phyloP scores from a whole-genome alignment of 129 eudicot genomes.

The Smallanthus sonchifolius region DNA sequence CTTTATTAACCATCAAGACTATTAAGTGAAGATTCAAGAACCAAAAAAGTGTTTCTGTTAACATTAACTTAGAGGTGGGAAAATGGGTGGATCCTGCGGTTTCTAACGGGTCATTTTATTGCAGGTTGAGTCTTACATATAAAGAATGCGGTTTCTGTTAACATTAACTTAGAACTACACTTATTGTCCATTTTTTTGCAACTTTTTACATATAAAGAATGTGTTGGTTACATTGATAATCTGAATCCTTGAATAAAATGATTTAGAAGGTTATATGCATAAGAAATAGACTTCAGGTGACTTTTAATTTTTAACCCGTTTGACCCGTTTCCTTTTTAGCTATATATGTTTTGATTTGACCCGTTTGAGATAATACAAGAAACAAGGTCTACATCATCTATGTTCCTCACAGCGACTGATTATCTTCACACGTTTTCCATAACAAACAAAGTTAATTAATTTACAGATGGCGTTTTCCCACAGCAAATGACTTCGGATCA shows the following conservation, averaged over 20 bases:
- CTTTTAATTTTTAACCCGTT: neutral
- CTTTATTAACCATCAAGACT: too few relatives aligned
- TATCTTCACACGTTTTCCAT: neutral
- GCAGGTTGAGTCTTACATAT: neutral
- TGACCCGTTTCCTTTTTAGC: neutral
- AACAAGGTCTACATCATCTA: conserved; percentile 15
- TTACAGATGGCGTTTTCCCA: conserved; percentile 96
- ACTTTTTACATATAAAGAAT: neutral
- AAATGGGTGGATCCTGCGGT: neutral
- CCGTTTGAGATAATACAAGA: neutral
- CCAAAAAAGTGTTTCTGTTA: neutral
- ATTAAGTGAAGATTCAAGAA: neutral
- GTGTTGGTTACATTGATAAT: neutral
- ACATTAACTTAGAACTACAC: too few relatives aligned
- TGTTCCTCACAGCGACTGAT: neutral
- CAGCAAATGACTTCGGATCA: conserved; percentile 96
- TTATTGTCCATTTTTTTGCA: neutral
- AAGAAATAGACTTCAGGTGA: neutral
- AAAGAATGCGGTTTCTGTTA: too few relatives aligned
- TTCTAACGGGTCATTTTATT: neutral
- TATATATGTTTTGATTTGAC: neutral
- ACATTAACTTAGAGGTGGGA: neutral
- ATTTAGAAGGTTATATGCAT: neutral
- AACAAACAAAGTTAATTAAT: neutral
- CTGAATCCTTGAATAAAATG: neutral